Conservation (phyloP, 306 rosid genomes). For the Quercus wislizeni region DNA sequence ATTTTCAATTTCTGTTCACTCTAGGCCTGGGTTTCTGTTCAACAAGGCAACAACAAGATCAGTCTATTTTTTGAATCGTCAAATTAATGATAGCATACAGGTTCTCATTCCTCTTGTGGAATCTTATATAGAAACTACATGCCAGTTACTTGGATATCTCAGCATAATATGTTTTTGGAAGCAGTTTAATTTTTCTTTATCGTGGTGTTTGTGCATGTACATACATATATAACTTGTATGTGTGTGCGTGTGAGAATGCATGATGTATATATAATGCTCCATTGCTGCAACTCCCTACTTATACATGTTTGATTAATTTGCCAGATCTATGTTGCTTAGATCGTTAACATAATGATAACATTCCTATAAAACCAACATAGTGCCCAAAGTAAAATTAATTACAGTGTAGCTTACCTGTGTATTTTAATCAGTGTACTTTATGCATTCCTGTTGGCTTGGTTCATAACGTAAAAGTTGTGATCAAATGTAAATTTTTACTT, state of each 20-base stretch:
- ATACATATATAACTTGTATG: too few species aligned
- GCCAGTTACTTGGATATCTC: not conserved
- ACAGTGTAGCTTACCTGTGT: not conserved
- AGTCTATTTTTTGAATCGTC: constrained; percentile 74
- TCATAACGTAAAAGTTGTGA: not conserved
- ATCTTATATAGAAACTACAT: not conserved
- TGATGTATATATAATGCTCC: too few species aligned
- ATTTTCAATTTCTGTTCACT: constrained; percentile 85
- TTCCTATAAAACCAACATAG: not conserved
- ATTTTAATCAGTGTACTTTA: constrained; percentile 5
- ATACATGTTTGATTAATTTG: not conserved
- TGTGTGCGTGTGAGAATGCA: not conserved
- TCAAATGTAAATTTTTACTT: not conserved
- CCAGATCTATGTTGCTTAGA: not conserved
- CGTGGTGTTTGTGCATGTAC: too few species aligned
- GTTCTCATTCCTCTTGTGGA: constrained; percentile 39
- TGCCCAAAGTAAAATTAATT: not conserved
- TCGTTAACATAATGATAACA: not conserved
- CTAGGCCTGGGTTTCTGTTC: constrained; percentile 92
- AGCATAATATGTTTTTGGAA: too few species aligned
- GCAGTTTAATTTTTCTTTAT: too few species aligned
- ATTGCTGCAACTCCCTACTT: too few species aligned
- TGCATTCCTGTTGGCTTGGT: not conserved
- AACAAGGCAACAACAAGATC: constrained; percentile 84
- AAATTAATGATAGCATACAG: constrained; percentile 93